A percentile compares a stretch with the other conserved stretches of the same genome.
Evolutionary conservation across 2,329 filamentous ascomycete genomes (phyloP).

Genomic region (Talaromyces albobiverticillius): DNA sequence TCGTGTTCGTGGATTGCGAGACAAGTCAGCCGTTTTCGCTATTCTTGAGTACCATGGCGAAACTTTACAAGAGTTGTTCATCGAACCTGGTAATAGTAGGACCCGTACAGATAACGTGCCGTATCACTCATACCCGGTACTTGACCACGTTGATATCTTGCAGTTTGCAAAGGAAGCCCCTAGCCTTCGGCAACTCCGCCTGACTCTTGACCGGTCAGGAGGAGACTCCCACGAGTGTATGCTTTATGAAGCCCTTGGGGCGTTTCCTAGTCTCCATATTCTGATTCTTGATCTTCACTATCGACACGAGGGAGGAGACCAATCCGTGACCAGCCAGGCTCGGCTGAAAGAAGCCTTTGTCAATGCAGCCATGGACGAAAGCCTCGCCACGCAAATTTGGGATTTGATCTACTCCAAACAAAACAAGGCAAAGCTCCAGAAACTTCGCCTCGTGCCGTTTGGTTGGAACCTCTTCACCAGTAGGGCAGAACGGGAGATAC

Average conservation of each 20-base stretch:
- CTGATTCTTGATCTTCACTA: background rate
- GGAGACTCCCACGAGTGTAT: background rate
- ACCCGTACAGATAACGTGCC: background rate
- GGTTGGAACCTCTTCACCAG: conserved; percentile 1
- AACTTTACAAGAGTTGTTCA: background rate
- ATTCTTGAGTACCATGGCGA: background rate
- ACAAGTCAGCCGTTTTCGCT: background rate
- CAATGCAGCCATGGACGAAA: conserved; percentile 5
- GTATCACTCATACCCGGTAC: background rate
- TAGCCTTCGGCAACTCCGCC: background rate
- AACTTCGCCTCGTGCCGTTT: background rate
- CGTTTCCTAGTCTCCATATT: background rate
- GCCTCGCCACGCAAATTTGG: background rate
- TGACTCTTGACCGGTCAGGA: background rate
- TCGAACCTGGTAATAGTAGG: background rate
- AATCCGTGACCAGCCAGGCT: background rate
- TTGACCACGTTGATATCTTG: background rate
- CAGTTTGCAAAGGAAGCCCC: background rate
- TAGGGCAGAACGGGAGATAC: background rate
- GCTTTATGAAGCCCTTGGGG: background rate
- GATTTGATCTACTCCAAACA: background rate
- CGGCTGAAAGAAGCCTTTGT: background rate
- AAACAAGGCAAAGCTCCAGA: background rate
- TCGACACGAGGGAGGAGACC: background rate
- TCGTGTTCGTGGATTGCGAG: background rate